phyloP scores from a whole-genome alignment of 2,329 filamentous ascomycete genomes.

The Colletotrichum neosansevieriae region DNA sequence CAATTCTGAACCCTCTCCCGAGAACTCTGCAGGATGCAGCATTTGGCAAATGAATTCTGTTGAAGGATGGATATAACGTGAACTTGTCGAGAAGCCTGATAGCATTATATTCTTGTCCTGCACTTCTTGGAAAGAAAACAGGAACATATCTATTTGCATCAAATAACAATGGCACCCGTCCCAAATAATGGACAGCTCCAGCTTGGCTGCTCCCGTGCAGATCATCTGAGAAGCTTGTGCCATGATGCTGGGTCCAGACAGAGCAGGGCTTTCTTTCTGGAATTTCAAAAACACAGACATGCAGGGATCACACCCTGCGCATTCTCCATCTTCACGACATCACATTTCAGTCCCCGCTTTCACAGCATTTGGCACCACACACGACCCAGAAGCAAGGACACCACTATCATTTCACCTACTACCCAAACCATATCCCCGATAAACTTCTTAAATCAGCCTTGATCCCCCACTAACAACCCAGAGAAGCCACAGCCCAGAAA shows the following conservation, averaged over 20 bases:
- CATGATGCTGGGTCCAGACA: conserved; percentile 25
- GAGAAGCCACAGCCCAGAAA: too few relatives aligned
- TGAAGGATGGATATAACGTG: too few relatives aligned
- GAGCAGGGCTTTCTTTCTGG: conserved; percentile 23
- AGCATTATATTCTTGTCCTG: too few relatives aligned
- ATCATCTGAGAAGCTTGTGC: conserved; percentile 36
- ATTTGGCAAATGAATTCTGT: too few relatives aligned
- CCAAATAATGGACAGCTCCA: conserved; percentile 30
- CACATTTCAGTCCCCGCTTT: conserved; percentile 29
- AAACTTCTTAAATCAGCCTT: neutral
- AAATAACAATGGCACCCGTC: neutral
- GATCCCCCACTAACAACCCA: too few relatives aligned
- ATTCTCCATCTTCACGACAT: conserved; percentile 24
- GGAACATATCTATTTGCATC: too few relatives aligned
- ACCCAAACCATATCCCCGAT: neutral
- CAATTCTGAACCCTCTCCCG: too few relatives aligned
- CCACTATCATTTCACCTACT: neutral
- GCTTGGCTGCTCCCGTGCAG: conserved; percentile 36
- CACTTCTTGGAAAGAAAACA: too few relatives aligned
- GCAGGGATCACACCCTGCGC: conserved; percentile 27
- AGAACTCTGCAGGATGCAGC: too few relatives aligned
- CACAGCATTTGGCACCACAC: neutral
- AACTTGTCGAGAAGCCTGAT: too few relatives aligned
- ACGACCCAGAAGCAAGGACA: neutral
- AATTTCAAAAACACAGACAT: conserved; percentile 10